Evolutionary conservation across 495 filamentous ascomycete genomes (phyloP), one percentile per base, ranked within the genome.

Genomic region (Penicillium canariense): DNA sequence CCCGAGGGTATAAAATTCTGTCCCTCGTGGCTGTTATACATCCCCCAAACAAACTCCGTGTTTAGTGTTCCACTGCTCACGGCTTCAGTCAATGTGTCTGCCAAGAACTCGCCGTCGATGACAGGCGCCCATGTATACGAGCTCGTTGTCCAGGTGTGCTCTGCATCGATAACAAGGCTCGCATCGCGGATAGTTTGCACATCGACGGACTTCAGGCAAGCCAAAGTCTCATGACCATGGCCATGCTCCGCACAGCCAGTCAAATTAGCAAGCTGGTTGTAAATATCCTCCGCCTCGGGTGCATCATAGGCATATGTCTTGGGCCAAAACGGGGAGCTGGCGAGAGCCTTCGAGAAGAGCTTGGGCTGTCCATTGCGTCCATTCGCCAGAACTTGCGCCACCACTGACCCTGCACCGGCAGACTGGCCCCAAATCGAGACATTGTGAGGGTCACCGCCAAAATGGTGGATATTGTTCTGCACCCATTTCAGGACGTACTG

Each of bases 11-110:
- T 68, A 61, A 87, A 85, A 45, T 80, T 84, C 60, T 83, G 74
- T 26, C 80, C 82, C 62, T 85, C 82, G 56, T 83, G 77, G 4
- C 73, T 72, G 57, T 86, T 86, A 59, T 84, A 85, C 70, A 81
- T 79, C 3, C 73, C 72, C 52, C 77, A 79, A 7, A 76, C 71
- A 34, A 64, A 62, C 5, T 81, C 75, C 5, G 73, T 72, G 42
- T 81, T 74, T 28, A 84, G 68, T 4, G 62, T 43, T 27, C 66
- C 65, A 6, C 62, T 67, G 2, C 44, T 51, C 0, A 75, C 67
- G 2, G 80, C 77, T 6, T 73, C 51, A 6, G 73, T 74, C 5
- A 86, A 70, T 1, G 71, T 60, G 54, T 74, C 59, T 3, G 48
- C 64, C 18, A 87, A 65, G 52, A 84, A 85, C 2, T 52, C 62